Conservation (phyloP, 2,329 filamentous ascomycete species). For the Fusarium palustre region DNA sequence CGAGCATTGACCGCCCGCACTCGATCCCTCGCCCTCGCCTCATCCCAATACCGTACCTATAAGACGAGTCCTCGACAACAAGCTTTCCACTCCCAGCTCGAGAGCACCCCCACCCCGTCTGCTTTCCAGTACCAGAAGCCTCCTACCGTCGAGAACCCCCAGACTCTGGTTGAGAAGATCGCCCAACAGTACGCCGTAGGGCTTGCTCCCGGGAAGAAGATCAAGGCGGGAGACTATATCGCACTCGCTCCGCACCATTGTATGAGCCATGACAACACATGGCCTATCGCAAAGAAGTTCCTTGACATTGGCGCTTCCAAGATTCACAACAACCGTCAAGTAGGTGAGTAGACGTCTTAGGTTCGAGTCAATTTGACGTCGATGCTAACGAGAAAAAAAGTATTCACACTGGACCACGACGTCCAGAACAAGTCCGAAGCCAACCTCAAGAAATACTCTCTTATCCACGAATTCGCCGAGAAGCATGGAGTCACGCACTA, state of each 20-base stretch:
- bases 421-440: slow-evolving; percentile 83
- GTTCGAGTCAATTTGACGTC: slow-evolving; percentile 52
- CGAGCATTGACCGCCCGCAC: slow-evolving; percentile 17
- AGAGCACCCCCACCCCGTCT: slow-evolving; percentile 63
- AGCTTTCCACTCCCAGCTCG: slow-evolving; percentile 71
- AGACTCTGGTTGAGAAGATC: slow-evolving; percentile 94
- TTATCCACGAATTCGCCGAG: slow-evolving; percentile 85
- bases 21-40: slow-evolving; percentile 23
- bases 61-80: slow-evolving; percentile 16
- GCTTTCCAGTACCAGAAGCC: slow-evolving; percentile 65
- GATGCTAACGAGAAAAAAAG: slow-evolving; percentile 46
- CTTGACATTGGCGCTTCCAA: slow-evolving; percentile 81
- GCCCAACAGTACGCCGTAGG: slow-evolving; percentile 85
- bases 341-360: slow-evolving; percentile 9
- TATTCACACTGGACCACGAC: slow-evolving; percentile 89
- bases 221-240: slow-evolving; percentile 86
- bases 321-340: slow-evolving; percentile 75
- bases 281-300: slow-evolving; percentile 80
- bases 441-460: slow-evolving; percentile 84
- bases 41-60: slow-evolving; percentile 32
- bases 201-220: slow-evolving; percentile 78
- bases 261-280: slow-evolving; percentile 91
- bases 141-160: slow-evolving; percentile 56
- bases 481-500: slow-evolving; percentile 83
- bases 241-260: slow-evolving; percentile 76